These are phyloP conservation scores for Boletus patriciae DNA, from an alignment of 768 basidiomycete genomes.

Conservation along the genomic window DNA sequence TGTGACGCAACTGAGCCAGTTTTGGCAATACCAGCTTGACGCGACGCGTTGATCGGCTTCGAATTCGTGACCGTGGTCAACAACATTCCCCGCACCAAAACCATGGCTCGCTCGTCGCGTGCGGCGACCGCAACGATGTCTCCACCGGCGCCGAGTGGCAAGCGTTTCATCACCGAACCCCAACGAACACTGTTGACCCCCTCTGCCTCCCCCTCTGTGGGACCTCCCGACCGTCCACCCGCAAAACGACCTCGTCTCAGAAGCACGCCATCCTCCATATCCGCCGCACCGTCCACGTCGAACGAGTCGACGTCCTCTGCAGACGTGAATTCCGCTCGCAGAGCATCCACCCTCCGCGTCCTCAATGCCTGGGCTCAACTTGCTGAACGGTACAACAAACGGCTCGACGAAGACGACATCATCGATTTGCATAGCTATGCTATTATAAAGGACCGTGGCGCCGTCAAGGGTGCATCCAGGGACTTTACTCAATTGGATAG, in stretches of 20 bases:
- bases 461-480: constrained; percentile 46
- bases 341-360: constrained; percentile 53
- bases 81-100: constrained; percentile 8
- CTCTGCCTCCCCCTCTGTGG: constrained; percentile 31
- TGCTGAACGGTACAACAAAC: constrained; percentile 63
- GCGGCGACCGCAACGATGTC: constrained; percentile 16
- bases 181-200: constrained; percentile 23
- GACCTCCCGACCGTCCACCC: constrained; percentile 40
- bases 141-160: background rate
- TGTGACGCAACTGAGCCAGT: background rate
- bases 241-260: constrained; percentile 51
- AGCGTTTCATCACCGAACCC: constrained; percentile 14
- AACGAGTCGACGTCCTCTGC: constrained; percentile 29
- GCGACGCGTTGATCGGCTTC: constrained; percentile 13
- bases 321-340: constrained; percentile 54
- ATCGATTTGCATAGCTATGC: constrained; percentile 62
- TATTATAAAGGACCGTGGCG: constrained; percentile 70
- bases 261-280: constrained; percentile 45
- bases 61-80: constrained; percentile 1
- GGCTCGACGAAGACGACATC: constrained; percentile 78
- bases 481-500: constrained; percentile 44
- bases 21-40: constrained; percentile 15
- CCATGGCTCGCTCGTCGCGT: constrained; percentile 2
- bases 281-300: constrained; percentile 35
- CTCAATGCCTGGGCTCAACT: constrained; percentile 66